These are phyloP conservation scores for Fusarium protoensiforme DNA, from an alignment of 2,329 filamentous ascomycete species.

Conservation along the genomic window DNA sequence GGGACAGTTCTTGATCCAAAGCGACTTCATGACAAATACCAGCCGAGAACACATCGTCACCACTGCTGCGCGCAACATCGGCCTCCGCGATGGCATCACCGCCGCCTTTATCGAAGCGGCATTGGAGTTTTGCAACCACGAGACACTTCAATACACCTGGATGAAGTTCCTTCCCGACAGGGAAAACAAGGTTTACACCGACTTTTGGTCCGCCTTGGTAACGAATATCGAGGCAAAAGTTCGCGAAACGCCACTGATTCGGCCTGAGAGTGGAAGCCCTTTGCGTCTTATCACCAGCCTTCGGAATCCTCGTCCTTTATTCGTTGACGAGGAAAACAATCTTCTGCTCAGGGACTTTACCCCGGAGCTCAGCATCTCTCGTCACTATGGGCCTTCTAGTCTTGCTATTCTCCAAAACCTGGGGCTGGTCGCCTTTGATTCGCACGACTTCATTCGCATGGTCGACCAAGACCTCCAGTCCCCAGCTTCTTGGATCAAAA, in stretches of 20 bases:
- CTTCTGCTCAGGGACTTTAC: neutral
- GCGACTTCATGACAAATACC: conserved; percentile 27
- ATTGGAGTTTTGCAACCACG: conserved; percentile 27
- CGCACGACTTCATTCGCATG: neutral
- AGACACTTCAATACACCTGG: conserved; percentile 24
- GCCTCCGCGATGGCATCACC: neutral
- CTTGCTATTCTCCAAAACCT: neutral
- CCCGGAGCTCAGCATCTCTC: neutral
- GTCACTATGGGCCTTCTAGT: neutral
- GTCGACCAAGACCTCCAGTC: neutral
- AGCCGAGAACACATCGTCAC: conserved; percentile 24
- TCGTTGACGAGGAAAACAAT: neutral
- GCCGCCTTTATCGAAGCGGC: neutral
- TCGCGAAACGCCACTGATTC: neutral
- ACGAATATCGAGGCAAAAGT: neutral
- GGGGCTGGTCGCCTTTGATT: neutral
- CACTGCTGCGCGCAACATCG: conserved; percentile 15
- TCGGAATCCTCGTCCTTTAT: neutral
- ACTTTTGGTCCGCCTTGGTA: conserved; percentile 15
- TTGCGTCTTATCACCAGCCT: neutral
- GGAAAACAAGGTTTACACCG: neutral
- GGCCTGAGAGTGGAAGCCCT: neutral
- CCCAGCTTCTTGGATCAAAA: neutral
- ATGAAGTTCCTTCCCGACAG: conserved; percentile 17
- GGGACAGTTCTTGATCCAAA: conserved; percentile 30